Percentiles rank a stretch among this genome's conserved stretches.
Conservation (phyloP, 495 filamentous ascomycete species). For the Rhypophila decipiens region DNA sequence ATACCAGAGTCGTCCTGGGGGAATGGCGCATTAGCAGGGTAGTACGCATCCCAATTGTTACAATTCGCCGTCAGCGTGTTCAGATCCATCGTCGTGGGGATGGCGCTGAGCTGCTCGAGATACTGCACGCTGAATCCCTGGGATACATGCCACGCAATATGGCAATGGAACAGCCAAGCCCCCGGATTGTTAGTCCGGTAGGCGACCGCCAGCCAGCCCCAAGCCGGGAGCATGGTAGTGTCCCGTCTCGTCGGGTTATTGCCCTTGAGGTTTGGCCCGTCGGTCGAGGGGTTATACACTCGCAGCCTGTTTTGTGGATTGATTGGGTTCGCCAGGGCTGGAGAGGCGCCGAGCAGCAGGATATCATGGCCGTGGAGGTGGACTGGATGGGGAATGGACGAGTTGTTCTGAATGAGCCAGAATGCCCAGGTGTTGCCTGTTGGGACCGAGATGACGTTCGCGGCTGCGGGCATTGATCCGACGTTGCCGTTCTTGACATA, state of each 20-base stretch:
- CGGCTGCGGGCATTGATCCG: constrained; percentile 13
- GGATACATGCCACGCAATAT: constrained; percentile 44
- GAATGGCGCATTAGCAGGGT: constrained; percentile 15
- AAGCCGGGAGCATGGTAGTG: constrained; percentile 48
- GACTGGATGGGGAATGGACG: constrained; percentile 39
- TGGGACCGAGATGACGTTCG: constrained; percentile 15
- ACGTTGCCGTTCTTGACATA: constrained; percentile 23
- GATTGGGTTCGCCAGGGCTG: constrained; percentile 9
- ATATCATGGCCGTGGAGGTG: constrained; percentile 52
- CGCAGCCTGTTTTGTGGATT: constrained; percentile 8
- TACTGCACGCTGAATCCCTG: constrained; percentile 41
- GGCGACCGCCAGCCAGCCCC: constrained; percentile 43
- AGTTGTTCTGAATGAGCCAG: constrained; percentile 39
- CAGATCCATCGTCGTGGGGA: constrained; percentile 15
- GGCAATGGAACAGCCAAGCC: constrained; percentile 38
- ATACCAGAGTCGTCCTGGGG: constrained; percentile 21
- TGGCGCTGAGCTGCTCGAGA: constrained; percentile 30
- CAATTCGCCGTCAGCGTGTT: constrained; percentile 15
- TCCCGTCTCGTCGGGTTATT: constrained; percentile 53
- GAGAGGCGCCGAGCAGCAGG: constrained; percentile 42
- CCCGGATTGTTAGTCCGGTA: constrained; percentile 51
- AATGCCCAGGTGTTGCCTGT: constrained; percentile 28
- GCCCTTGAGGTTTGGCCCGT: constrained; percentile 21
- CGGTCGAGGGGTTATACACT: constrained; percentile 23
- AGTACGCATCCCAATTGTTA: constrained; percentile 19